Percentiles rank a stretch among this genome's conserved stretches.
These are phyloP conservation scores for Helotiales sp. DNA, from an alignment of 2,329 filamentous ascomycete genomes.

Conservation along the genomic window DNA sequence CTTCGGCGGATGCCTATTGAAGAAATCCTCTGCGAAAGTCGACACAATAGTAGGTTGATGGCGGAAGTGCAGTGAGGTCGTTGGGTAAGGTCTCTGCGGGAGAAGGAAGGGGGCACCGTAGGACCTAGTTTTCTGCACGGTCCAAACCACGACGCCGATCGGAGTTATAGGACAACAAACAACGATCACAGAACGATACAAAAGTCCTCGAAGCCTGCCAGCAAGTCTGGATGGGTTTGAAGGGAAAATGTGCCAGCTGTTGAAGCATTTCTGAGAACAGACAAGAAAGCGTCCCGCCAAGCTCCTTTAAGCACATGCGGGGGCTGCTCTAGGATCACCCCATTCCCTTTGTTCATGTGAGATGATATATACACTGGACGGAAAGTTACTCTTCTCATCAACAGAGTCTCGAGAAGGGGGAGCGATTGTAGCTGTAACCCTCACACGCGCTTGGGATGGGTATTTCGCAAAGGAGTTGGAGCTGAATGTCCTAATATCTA, in stretches of 20 bases:
- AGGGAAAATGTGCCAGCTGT: background rate
- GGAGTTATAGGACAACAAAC: background rate
- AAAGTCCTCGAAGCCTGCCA: background rate
- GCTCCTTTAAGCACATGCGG: background rate
- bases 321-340: background rate
- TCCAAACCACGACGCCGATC: too few relatives aligned
- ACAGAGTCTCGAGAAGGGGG: too few relatives aligned
- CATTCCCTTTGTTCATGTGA: too few relatives aligned
- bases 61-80: background rate
- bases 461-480: too few relatives aligned
- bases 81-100: background rate
- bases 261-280: background rate
- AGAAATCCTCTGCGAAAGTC: slow-evolving; percentile 5
- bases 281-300: background rate
- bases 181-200: background rate
- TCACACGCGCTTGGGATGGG: too few relatives aligned
- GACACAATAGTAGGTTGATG: background rate
- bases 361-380: too few relatives aligned
- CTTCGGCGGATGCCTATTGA: background rate
- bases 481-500: too few relatives aligned
- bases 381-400: too few relatives aligned
- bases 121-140: too few relatives aligned
- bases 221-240: background rate
- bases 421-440: too few relatives aligned
- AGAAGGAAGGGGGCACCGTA: too few relatives aligned